Evolutionary conservation across 2,329 filamentous ascomycete species (phyloP), one percentile per base, ranked within the genome.

Genomic region (Trichoderma gracile): DNA sequence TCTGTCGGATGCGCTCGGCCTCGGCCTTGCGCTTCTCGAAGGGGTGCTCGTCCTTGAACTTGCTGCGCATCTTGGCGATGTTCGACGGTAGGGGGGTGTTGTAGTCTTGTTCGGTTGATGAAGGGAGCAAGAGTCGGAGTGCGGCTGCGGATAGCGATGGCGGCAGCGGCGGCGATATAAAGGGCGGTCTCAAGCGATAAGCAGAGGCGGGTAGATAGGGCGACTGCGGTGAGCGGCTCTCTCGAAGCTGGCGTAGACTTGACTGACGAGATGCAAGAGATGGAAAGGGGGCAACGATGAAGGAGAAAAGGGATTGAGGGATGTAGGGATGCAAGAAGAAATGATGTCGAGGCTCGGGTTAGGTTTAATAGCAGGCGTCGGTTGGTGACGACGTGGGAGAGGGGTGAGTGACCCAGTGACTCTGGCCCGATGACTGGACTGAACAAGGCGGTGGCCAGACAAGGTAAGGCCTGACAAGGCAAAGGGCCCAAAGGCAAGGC

Each of bases 1-100:
- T 99, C 84, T 97, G 93, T 72, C 95, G 93, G 79, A 97, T 97
- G 80, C 95, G 93, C 86, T 99, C 95, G 78, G 95, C 95, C 84
- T 99, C 95, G 71, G 95, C 95, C 92, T 98, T 97, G 84, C 95
- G 93, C 92, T 99, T 99, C 90, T 98, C 95, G 79, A 98, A 98
- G 74, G 92, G 93, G 80, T 98, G 95, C 88, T 98, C 95, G 89
- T 99, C 95, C 93, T 99, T 99, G 82, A 99, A 99, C 88, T 98
- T 98, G 85, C 92, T 96, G 78, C 93, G 91, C 93, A 97, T 97
- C 71, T 76, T 92, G 84, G 76, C 76, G 77, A 78, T 15, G 19
- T 43, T n/a, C 3, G 6, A n/a, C 43, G 49, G 38, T n/a, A 21
- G 6, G 47, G 23, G 25, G 47, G 7, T 33, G 27, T 52, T 12